Base-by-base conservation (phyloP, 352 stramenopile genomes). In the Phytophthora ramorum region DNA sequence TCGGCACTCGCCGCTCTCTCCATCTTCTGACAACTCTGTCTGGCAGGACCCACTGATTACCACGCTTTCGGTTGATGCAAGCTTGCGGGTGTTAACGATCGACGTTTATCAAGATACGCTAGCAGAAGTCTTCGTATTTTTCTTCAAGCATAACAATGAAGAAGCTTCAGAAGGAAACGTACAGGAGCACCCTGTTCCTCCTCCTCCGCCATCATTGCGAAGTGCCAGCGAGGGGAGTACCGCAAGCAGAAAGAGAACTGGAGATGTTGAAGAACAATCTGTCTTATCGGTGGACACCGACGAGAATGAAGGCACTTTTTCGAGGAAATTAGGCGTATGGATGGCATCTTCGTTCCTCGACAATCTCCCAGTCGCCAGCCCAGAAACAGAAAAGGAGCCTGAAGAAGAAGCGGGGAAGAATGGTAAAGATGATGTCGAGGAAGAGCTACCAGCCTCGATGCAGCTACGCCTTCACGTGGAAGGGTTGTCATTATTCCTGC, bases 81-180 rank as follows among this genome's bases (percentile, higher is more conserved):
- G 71, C 50, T 76, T 96, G 17, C 74, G 78, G n/a, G 82, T 84
- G 7, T 68, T 96, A 6, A 87, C 77, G 14, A 75, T 96, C 52
- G 85, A 95, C 44, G 47, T 95, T 22, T 89, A 92, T 48, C 86
- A 93, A 67, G 81, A 93, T 35, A 90, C 85, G 7, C 77, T 95
- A 32, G 68, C 86, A 12, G 78, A 91, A 45, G 62, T 95, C 13
- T 81, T 96, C 26, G 54, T 92, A 3, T 96, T 96, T 56, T 94
- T 96, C 41, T 91, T 89, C 53, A 60, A 76, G 35, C 76, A 73
- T 13, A 73, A 74, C n/a, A 58, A 55, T 13, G 67, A 80, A 19
- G 54, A 72, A 38, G 17, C n/a, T 35, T 22, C 26, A 12, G 59
- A 69, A 7, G 58, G 49, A 35, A 55, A 34, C 34, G 7, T 8